Evolutionary conservation across 805 yeast genomes (phyloP), one percentile per base, ranked within the genome.

Genomic region (Wickerhamiella sergipiensis): DNA sequence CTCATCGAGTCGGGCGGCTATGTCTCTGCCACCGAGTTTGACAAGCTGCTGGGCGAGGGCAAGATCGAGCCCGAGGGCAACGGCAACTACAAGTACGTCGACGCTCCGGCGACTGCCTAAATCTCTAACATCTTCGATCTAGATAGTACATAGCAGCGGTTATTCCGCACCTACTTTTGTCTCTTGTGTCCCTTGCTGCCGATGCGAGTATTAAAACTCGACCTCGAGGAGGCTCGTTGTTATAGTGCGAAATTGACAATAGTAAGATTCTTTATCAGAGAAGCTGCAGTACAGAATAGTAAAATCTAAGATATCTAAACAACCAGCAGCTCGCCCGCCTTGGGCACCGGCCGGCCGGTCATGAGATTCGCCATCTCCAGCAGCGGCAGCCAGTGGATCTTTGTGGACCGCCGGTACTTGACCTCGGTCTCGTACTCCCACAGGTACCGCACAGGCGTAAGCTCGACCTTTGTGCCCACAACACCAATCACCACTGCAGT

Each of bases 1-100:
- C 89, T 87, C 67, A 82, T 85, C 29, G 90, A 90, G 46, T 84
- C 96, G 22, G 83, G 85, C 50, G 96, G 96, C 5, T 90, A 97
- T 95, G 77, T 92, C 52, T 96, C 97, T 17, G 95, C 87, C 63
- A 95, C 87, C 63, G 79, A 87, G 83, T 89, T 90, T 62, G 82
- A 79, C 33, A 76, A 77, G 47, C 72, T 86, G 59, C 66, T 79
- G 42, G 77, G 79, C 19, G 80, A 80, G 54, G 92, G 90, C 0
- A 72, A 82, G 51, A 71, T 90, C 51, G 79, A 77, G 50, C 75
- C 79, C 55, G 74, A 74, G 18, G 78, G 75, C 19, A 77, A 78
- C 29, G 84, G 83, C 31, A 74, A 79, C 57, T 80, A 77, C 62
- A 62, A 57, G 46, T 53, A 65, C 40, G 56, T 60, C 12, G 43